These are phyloP conservation scores for Circinella umbellata DNA, from an alignment of 371 early-diverging fungal species.

Conservation along the genomic window DNA sequence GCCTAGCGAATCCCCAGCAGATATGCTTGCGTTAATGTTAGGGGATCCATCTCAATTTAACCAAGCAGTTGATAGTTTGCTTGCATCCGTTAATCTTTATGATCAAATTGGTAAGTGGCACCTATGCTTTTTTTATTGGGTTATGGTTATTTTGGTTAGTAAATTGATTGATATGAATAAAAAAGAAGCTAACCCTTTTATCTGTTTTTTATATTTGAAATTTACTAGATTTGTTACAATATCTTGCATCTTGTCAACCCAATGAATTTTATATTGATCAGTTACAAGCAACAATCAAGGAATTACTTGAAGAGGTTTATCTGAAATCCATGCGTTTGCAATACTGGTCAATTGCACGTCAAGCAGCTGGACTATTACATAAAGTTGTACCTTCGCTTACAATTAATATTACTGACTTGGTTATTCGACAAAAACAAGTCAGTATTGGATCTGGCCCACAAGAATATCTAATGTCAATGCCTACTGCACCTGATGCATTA, in stretches of 20 bases:
- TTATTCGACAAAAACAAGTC: conserved; percentile 82
- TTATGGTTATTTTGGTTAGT: no score
- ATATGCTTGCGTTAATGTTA: conserved; percentile 66
- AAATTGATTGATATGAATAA: no score
- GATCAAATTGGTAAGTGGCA: conserved; percentile 69
- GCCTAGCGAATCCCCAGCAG: conserved; percentile 12
- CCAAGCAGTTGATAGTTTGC: conserved; percentile 67
- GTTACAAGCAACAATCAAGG: conserved; percentile 62
- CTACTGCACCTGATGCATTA: conserved; percentile 72
- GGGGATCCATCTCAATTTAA: conserved; percentile 69
- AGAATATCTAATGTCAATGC: conserved; percentile 71
- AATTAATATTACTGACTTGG: conserved; percentile 82
- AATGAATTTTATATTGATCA: conserved; percentile 55
- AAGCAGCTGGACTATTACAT: conserved; percentile 77
- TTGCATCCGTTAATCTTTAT: conserved; percentile 73
- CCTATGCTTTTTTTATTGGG: no score
- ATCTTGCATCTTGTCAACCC: conserved; percentile 76
- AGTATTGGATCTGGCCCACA: conserved; percentile 76
- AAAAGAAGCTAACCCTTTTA: background rate
- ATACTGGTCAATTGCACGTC: conserved; percentile 85
- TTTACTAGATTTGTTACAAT: conserved; percentile 74
- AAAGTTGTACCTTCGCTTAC: conserved; percentile 81
- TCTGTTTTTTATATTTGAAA: no score
- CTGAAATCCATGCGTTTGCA: conserved; percentile 73
- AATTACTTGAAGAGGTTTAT: conserved; percentile 83